These are phyloP conservation scores for Fusarium marasasianum DNA, from an alignment of 2,329 filamentous ascomycete species.

Conservation along the genomic window DNA sequence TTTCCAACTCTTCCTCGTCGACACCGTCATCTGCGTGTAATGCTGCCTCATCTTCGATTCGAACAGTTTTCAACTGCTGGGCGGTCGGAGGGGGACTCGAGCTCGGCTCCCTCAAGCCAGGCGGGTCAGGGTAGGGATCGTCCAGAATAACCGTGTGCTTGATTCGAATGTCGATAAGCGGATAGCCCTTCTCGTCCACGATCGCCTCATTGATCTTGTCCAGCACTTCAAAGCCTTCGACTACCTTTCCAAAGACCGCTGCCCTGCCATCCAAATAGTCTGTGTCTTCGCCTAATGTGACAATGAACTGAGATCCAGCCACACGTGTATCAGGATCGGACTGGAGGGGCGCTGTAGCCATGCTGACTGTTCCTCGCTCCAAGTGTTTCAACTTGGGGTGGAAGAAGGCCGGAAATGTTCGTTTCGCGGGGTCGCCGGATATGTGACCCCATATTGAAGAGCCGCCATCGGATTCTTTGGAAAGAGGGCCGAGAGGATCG, in stretches of 20 bases:
- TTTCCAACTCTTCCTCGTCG: slow-evolving; percentile 84
- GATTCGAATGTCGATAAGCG: slow-evolving; percentile 93
- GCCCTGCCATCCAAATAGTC: slow-evolving; percentile 93
- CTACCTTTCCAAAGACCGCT: slow-evolving; percentile 94
- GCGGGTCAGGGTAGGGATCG: slow-evolving; percentile 88
- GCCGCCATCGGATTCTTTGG: slow-evolving; percentile 87
- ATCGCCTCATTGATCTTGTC: slow-evolving; percentile 95
- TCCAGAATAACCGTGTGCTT: slow-evolving; percentile 92
- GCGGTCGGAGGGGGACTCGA: slow-evolving; percentile 83
- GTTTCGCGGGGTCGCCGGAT: slow-evolving; percentile 71
- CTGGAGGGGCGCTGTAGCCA: slow-evolving; percentile 86
- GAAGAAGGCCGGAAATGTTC: slow-evolving; percentile 85
- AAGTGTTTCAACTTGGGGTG: slow-evolving; percentile 87
- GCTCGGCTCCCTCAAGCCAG: slow-evolving; percentile 78
- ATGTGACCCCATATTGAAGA: slow-evolving; percentile 91
- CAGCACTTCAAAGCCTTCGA: slow-evolving; percentile 92
- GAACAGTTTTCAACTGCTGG: slow-evolving; percentile 87
- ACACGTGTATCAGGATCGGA: slow-evolving; percentile 83
- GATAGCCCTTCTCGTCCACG: slow-evolving; percentile 84
- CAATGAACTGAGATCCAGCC: slow-evolving; percentile 91
- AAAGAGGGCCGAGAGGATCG: slow-evolving; percentile 89
- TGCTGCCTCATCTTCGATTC: slow-evolving; percentile 89
- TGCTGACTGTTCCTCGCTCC: slow-evolving; percentile 92
- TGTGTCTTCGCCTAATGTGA: slow-evolving; percentile 88
- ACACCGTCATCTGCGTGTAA: slow-evolving; percentile 74